A percentile compares a stretch with the other conserved stretches of the same genome.
These are phyloP conservation scores for Kregervanrija fluxuum DNA, from an alignment of 805 yeast genomes.

Conservation along the genomic window DNA sequence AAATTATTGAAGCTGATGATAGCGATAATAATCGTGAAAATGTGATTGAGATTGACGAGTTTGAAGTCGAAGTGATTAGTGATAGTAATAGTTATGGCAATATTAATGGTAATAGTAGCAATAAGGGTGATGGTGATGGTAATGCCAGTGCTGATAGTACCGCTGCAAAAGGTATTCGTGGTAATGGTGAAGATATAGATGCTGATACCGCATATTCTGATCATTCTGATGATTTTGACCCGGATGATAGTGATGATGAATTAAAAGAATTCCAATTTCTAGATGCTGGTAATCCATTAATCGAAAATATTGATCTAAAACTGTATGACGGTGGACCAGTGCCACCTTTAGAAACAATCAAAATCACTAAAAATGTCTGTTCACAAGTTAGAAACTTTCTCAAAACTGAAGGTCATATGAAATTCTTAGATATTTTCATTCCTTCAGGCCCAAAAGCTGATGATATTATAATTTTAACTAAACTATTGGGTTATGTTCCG, in stretches of 20 bases:
- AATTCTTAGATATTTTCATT: slow-evolving; percentile 46
- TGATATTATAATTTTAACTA: slow-evolving; percentile 49
- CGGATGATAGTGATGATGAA: slow-evolving; percentile 7
- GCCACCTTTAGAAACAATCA: slow-evolving; percentile 17
- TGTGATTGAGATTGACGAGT: neutral
- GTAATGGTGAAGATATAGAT: slow-evolving; percentile 2
- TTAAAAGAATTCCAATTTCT: slow-evolving; percentile 9
- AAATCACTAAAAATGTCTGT: slow-evolving; percentile 35
- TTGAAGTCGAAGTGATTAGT: neutral
- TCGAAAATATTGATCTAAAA: slow-evolving; percentile 4
- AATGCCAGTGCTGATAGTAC: neutral
- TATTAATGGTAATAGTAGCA: too few species aligned
- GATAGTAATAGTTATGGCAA: neutral
- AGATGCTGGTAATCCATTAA: slow-evolving; percentile 1
- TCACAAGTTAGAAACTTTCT: slow-evolving; percentile 44
- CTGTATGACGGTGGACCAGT: slow-evolving; percentile 5
- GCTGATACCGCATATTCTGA: neutral
- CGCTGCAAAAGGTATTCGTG: neutral
- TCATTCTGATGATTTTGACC: slow-evolving; percentile 1
- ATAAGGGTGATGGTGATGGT: too few species aligned
- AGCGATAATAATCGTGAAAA: slow-evolving; percentile 1
- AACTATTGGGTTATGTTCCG: slow-evolving; percentile 51
- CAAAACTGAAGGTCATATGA: slow-evolving; percentile 50
- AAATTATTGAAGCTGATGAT: slow-evolving; percentile 1
- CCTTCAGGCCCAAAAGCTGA: slow-evolving; percentile 54